Base-by-base conservation (phyloP, 2,329 filamentous ascomycete species). In the Calycina marina region DNA sequence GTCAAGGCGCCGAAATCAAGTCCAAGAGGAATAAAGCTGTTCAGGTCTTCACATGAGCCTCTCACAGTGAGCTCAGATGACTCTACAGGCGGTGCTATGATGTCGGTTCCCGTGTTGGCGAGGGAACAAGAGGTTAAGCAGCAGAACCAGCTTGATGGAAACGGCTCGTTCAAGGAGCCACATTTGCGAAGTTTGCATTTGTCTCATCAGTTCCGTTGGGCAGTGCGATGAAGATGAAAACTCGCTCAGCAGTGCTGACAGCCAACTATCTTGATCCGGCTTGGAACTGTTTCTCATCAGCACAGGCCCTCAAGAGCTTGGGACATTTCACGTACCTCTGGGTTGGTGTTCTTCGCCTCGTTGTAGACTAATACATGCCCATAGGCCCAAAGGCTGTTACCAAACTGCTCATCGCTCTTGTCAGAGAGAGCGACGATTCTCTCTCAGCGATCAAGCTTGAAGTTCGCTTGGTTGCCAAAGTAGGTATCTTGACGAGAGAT, bases 141-240 rank as follows among this genome's bases (percentile, higher is more conserved):
- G 10, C 27, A 14, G 24, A 14, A 35, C 33, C 33, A 35, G n/a
- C 14, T 35, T 26, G 12, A 25, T 24, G 28, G 28, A 22, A 35
- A 35, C 10, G 33, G 25, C 28, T 35, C 33, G 28, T 35, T 35
- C 30, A 30, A 10, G 33, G 33, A 4, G 18, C 27, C 14, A 35
- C 14, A 24, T 26, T 30, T n/a, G n/a, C 10, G 27, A 26, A 35
- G 20, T 35, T 22, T 9, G 33, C 18, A n/a, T 22, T 15, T 3
- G 10, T 14, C n/a, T 13, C 14, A 6, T n/a, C 13, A 6, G 33
- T 35, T 11, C 33, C 33, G 26, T 35, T 35, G 22, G 33, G 14
- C 13, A 30, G 22, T 14, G 18, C 28, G 4, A 14, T n/a, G 20
- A 11, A 35, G 16, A 25, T 18, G 18, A 35, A 27, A 15, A 25